Evolutionary conservation across 352 stramenopile species (phyloP), one percentile per base, ranked within the genome.

Genomic region (Phytopythium delawarense): DNA sequence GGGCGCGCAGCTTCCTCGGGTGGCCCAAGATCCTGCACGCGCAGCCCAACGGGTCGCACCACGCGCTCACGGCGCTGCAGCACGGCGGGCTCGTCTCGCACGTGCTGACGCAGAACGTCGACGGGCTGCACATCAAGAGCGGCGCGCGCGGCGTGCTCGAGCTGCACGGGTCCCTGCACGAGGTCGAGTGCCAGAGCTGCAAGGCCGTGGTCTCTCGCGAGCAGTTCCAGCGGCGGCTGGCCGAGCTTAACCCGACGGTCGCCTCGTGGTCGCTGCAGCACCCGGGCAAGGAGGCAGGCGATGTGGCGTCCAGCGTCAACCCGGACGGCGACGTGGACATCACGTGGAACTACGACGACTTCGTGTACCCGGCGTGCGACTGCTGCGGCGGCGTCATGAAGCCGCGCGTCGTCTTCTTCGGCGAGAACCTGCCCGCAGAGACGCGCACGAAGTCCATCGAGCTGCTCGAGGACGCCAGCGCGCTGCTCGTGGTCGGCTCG

Each of bases 71-170:
- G 2, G 57, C 64, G 28, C 72, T 99, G 25, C 86, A 94, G 65
- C 73, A 66, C 16, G 52, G 49, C 15, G 66, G 63, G 0, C 62
- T 79, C 2, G 62, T 92, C 30, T 75, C 72, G 0, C 74, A 81
- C 46, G 84, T 99, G 23, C 79, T 99, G 39, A 99, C 97, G 15
- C 97, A 99, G 76, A 99, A 99, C 70, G 96, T 99, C n/a, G 97
- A 99, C 72, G 76, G 78, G 0, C 75, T 99, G 55, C 97, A 99
- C 78, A 75, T 86, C 15, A 91, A 89, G 64, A 96, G 91, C 28
- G 97, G 96, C 11, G 88, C 84, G 7, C 62, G 72, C 25, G 78
- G 94, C 44, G 92, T 98, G 25, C 76, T 98, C 8, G 92, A 99
- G 71, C 81, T 99, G 44, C 96, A 99, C 70, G 97, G 97, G 4